phyloP scores from a whole-genome alignment of 371 early-diverging fungal genomes.

The Actinomortierella ambigua region DNA sequence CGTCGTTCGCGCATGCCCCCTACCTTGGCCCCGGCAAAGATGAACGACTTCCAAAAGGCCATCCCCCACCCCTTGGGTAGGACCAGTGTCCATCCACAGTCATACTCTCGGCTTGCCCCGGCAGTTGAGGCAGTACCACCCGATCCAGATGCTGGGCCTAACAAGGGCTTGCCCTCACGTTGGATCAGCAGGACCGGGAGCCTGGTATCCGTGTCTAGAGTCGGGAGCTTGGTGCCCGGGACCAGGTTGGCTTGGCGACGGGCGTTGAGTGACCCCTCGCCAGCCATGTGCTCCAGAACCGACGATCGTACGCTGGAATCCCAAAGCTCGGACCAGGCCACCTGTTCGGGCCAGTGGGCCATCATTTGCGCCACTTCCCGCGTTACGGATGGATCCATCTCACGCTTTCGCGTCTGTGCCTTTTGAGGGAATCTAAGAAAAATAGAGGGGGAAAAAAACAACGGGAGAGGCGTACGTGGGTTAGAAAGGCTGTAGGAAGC shows the following conservation, averaged over 20 bases:
- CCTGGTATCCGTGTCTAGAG: slow-evolving; percentile 56
- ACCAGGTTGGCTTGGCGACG: slow-evolving; percentile 67
- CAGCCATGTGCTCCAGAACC: slow-evolving; percentile 48
- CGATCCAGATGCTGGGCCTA: slow-evolving; percentile 12
- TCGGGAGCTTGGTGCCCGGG: slow-evolving; percentile 73
- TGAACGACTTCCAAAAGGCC: slow-evolving; percentile 86
- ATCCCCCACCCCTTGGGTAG: slow-evolving; percentile 84
- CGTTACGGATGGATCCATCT: slow-evolving; percentile 36
- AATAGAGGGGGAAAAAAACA: slow-evolving; percentile 12
- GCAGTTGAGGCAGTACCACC: slow-evolving; percentile 6
- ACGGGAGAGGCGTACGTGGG: no score
- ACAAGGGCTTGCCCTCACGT: slow-evolving; percentile 55
- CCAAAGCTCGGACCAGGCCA: slow-evolving; percentile 68
- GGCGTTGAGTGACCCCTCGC: slow-evolving; percentile 72
- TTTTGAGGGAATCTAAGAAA: slow-evolving; percentile 74
- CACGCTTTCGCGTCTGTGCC: slow-evolving; percentile 54
- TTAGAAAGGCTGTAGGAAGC: no score
- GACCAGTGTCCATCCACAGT: slow-evolving; percentile 84
- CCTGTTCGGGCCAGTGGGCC: slow-evolving; percentile 64
- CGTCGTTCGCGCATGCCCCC: slow-evolving; percentile 67
- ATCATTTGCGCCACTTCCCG: slow-evolving; percentile 39
- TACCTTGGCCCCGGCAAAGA: slow-evolving; percentile 88
- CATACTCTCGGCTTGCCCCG: slow-evolving; percentile 50
- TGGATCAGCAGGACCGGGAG: slow-evolving; percentile 86
- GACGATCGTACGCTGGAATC: slow-evolving; percentile 51